A percentile compares a stretch with the other conserved stretches of the same genome.
Conservation (phyloP, 495 filamentous ascomycete genomes). For the Talaromyces nanjingensis region DNA sequence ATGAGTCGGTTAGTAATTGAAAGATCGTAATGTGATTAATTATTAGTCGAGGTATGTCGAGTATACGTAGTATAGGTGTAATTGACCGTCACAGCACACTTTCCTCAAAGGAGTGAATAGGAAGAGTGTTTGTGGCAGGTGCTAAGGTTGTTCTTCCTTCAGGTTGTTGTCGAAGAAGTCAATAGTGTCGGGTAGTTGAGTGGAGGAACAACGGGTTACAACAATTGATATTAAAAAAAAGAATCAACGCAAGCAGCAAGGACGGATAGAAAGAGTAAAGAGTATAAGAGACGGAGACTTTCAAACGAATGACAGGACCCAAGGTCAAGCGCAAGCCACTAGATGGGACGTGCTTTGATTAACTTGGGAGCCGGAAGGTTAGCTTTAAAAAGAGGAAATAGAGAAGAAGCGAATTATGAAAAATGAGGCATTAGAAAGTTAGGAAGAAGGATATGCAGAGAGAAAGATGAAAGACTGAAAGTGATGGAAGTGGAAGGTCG, state of each 20-base stretch:
- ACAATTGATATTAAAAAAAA: neutral
- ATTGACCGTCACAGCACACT: neutral
- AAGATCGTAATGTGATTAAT: neutral
- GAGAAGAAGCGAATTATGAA: conserved; percentile 18
- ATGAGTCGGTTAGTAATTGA: neutral
- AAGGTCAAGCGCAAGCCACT: conserved; percentile 9
- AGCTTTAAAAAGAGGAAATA: neutral
- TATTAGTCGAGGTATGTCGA: conserved; percentile 3
- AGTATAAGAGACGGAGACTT: neutral
- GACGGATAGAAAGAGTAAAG: neutral
- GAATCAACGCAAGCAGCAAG: neutral
- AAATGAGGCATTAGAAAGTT: conserved; percentile 19
- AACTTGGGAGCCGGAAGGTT: conserved; percentile 6
- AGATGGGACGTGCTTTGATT: conserved; percentile 7
- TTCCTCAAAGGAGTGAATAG: conserved; percentile 5
- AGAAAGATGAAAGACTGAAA: neutral
- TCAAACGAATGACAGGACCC: conserved; percentile 12
- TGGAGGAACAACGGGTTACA: neutral
- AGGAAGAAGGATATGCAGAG: conserved; percentile 13
- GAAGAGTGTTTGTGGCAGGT: neutral
- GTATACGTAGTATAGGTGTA: neutral
- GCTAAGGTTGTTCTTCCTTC: neutral
- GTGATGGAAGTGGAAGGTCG: too few relatives aligned
- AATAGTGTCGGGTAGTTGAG: neutral
- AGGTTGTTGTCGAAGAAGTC: neutral